These are phyloP conservation scores for Kazachstania africana DNA, from an alignment of 805 yeast genomes.

Conservation along the genomic window DNA sequence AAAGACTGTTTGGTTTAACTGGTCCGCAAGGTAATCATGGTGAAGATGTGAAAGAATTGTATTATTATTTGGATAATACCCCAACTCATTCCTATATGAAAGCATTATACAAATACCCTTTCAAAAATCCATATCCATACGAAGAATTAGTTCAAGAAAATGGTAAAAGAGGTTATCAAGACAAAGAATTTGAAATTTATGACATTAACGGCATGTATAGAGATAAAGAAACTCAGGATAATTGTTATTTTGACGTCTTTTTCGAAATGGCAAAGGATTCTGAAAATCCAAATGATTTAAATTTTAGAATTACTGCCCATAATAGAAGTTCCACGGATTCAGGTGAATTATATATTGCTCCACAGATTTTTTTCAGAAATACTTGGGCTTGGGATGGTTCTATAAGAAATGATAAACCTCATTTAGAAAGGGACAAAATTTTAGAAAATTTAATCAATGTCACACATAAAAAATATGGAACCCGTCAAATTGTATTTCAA, in stretches of 20 bases:
- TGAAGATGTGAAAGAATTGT: slow-evolving; percentile 82
- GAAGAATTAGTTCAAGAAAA: slow-evolving; percentile 60
- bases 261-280: slow-evolving; percentile 85
- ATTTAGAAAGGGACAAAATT: slow-evolving; percentile 26
- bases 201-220: slow-evolving; percentile 64
- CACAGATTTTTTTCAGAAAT: slow-evolving; percentile 76
- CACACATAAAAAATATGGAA: slow-evolving; percentile 61
- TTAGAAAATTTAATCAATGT: slow-evolving; percentile 41
- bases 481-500: slow-evolving; percentile 55
- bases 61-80: slow-evolving; percentile 80
- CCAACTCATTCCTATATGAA: slow-evolving; percentile 92
- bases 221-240: slow-evolving; percentile 37
- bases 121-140: slow-evolving; percentile 65
- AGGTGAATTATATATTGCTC: slow-evolving; percentile 78
- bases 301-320: slow-evolving; percentile 79
- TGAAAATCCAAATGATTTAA: slow-evolving; percentile 67
- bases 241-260: slow-evolving; percentile 74
- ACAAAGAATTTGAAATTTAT: slow-evolving; percentile 66
- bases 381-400: slow-evolving; percentile 77
- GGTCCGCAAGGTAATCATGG: slow-evolving; percentile 95
- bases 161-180: slow-evolving; percentile 50
- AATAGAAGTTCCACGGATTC: slow-evolving; percentile 62
- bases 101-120: slow-evolving; percentile 85
- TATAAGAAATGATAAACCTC: slow-evolving; percentile 42
- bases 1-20: slow-evolving; percentile 76